A percentile compares a stretch with the other conserved stretches of the same genome.
Conservation (phyloP, 495 filamentous ascomycete genomes). For the Usnea hakonensis region DNA sequence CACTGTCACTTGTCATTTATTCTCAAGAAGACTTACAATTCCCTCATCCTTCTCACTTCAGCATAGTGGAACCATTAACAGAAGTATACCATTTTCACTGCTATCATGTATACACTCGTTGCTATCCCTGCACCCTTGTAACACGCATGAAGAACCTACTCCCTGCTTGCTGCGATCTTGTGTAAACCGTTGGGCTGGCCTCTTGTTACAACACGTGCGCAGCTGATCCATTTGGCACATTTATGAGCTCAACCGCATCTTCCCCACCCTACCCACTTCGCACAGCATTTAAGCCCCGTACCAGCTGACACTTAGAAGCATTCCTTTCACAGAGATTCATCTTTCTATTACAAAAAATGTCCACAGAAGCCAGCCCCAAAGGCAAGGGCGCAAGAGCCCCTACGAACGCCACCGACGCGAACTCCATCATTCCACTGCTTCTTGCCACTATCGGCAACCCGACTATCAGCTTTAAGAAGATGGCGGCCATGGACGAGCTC, state of each 20-base stretch:
- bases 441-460: slow-evolving; percentile 7
- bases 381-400: neutral
- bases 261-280: neutral
- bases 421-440: slow-evolving; percentile 11
- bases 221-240: neutral
- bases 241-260: neutral
- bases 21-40: neutral
- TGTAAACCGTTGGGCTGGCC: neutral
- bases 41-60: neutral
- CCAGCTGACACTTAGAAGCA: neutral
- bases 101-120: neutral
- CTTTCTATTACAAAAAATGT: neutral
- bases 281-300: neutral
- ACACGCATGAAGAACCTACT: neutral
- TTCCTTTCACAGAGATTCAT: neutral
- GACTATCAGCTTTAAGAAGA: slow-evolving; percentile 7
- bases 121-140: neutral
- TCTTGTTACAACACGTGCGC: neutral
- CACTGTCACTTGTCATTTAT: neutral
- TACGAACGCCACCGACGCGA: neutral
- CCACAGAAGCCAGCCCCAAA: neutral
- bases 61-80: neutral
- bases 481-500: slow-evolving; percentile 13
- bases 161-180: neutral
- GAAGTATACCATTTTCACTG: neutral